Evolutionary conservation across 495 filamentous ascomycete genomes (phyloP), one percentile per base, ranked within the genome.

Genomic region (Penicillium cataractarum): DNA sequence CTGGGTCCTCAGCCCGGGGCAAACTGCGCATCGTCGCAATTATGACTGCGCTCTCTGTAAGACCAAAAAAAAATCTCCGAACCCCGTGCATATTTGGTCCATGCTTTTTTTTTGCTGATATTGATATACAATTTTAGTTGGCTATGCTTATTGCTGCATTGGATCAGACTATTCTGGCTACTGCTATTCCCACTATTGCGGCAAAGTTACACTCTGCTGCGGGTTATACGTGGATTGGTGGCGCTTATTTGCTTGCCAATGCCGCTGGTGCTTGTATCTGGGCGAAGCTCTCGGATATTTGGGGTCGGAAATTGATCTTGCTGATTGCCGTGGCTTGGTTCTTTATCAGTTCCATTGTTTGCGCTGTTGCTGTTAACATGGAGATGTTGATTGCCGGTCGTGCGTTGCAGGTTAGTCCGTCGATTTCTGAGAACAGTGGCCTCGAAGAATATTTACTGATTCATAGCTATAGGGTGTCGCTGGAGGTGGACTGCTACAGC

Each of bases 141-240:
- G 37, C 69, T 2, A 71, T 83, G 19, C 88, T 89, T 71, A 73
- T 88, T n/a, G 80, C 82, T 26, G 87, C 87, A 0, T 79, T 89
- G 13, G 84, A 89, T 61, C 79, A 84, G 62, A 88, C 86, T 9
- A 87, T 89, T 42, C 77, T 87, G 63, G 81, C 87, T 8, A 89
- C 86, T 3, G 81, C 85, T 17, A 82, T 88, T 33, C 86, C 87
- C 2, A 83, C 82, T 0, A 85, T 87, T 40, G 75, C 85, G 2
- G 70, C 80, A 2, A 75, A 86, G 29, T 74, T 90, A n/a, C 72
- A 85, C 33, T 85, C 86, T 17, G 81, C 82, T 8, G 72, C 83
- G 3, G 87, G 87, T 26, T 89, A 88, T 71, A 77, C 82, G 33
- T 90, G 88, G 88, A 86, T 90, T 59, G 87, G 87, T 22, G 84